Base-by-base conservation (phyloP, 306 rosid genomes). In the Prunus mume region DNA sequence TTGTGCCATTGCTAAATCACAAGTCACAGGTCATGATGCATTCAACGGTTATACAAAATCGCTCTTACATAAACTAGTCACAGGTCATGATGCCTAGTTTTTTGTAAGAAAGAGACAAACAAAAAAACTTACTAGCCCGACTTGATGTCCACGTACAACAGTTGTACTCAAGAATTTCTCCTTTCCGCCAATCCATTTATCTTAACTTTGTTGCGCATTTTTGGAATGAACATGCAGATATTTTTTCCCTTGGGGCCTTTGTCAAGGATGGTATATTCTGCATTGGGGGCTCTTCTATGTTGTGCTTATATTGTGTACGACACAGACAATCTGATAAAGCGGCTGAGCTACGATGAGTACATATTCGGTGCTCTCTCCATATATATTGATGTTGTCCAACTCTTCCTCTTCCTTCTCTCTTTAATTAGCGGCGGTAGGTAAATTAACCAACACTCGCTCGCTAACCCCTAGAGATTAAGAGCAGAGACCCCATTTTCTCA, bases 291-390 rank as follows among this genome's bases (percentile, higher is more conserved):
- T 0, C 41, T 84, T 9, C 6, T 84, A 9, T 74, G 76, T 32
- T 54, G 87, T 4, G 85, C 61, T 5, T 80, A 30, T 15, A 77
- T 84, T 18, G 74, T 80, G 0, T 80, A 80, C 69, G 82, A 80
- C 75, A 84, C 85, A 2, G 71, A 63, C 61, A 64, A 80, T 43
- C 69, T 84, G 20, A 84, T 84, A 49, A 84, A 84, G 68, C 72
- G 82, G 15, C 63, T 41, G 67, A 62, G 55, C 63, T 77, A 76
- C 74, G 87, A 84, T 52, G 75, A 84, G 12, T 80, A 77, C 58
- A 77, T 80, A 18, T 63, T 83, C 73, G 87, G 80, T 15, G 79
- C 85, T 0, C 61, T 72, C 47, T 1, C 74, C 3, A 65, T 84
- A 5, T 84, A 84, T 22, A 28, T 77, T 1, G 87, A 84, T 66